A percentile compares a stretch with the other conserved stretches of the same genome.
Conservation (phyloP, 2,329 filamentous ascomycete genomes). For the Fonsecaea pugnacius region DNA sequence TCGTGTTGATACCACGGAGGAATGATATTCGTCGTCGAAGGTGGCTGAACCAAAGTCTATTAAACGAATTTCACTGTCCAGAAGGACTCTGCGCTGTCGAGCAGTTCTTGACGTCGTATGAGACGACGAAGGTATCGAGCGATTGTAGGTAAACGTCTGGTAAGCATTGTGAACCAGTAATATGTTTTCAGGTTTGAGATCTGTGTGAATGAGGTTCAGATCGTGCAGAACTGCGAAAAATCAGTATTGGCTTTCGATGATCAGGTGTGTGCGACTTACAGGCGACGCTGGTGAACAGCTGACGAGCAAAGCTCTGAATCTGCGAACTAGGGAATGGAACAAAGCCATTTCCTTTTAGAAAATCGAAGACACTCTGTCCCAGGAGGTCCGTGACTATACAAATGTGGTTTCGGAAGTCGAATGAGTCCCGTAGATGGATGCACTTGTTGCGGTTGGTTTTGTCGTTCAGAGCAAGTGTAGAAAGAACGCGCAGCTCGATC, state of each 20-base stretch:
- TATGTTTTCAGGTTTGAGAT: slow-evolving; percentile 66
- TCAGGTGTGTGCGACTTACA: slow-evolving; percentile 64
- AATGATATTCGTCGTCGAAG: slow-evolving; percentile 71
- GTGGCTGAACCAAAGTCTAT: slow-evolving; percentile 72
- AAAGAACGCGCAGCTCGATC: slow-evolving; percentile 90
- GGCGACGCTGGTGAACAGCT: slow-evolving; percentile 96
- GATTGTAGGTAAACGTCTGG: slow-evolving; percentile 71
- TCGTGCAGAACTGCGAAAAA: slow-evolving; percentile 78
- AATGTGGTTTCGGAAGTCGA: slow-evolving; percentile 96
- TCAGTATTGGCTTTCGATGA: slow-evolving; percentile 38
- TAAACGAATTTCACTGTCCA: slow-evolving; percentile 68
- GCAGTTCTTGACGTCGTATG: slow-evolving; percentile 61
- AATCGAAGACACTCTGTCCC: slow-evolving; percentile 97
- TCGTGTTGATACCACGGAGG: slow-evolving; percentile 68
- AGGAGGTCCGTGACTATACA: slow-evolving; percentile 80
- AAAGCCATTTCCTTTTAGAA: slow-evolving; percentile 92
- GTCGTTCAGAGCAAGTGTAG: slow-evolving; percentile 90
- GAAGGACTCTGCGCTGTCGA: slow-evolving; percentile 65
- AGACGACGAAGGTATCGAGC: slow-evolving; percentile 68
- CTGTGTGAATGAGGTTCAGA: slow-evolving; percentile 92
- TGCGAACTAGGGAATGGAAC: slow-evolving; percentile 98
- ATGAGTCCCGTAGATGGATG: slow-evolving; percentile 94
- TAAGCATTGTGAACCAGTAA: slow-evolving; percentile 67
- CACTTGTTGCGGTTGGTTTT: slow-evolving; percentile 90
- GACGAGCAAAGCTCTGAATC: slow-evolving; percentile 94